A percentile compares a stretch with the other conserved stretches of the same genome.
Evolutionary conservation across 2,329 filamentous ascomycete genomes (phyloP).

Genomic region (Scolecobasidium constrictum): DNA sequence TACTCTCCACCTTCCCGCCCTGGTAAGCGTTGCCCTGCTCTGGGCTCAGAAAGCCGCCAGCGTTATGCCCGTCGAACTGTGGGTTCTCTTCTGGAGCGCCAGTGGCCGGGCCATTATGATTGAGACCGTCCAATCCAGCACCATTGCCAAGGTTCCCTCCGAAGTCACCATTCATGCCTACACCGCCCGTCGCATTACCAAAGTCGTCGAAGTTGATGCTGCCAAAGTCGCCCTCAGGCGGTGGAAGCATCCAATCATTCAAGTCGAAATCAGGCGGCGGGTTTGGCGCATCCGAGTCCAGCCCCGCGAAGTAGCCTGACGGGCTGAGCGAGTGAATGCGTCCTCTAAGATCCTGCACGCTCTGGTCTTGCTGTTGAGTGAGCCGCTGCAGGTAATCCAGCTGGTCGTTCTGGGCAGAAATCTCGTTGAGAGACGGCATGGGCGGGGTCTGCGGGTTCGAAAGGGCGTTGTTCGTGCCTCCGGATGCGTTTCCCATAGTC

Average conservation of each 20-base stretch:
- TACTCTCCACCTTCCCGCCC: slow-evolving; percentile 5
- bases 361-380: slow-evolving; percentile 66
- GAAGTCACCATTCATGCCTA: not conserved
- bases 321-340: slow-evolving; percentile 72
- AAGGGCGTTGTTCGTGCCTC: slow-evolving; percentile 28
- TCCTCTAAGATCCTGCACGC: slow-evolving; percentile 64
- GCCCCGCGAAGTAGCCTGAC: slow-evolving; percentile 64
- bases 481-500: slow-evolving; percentile 3
- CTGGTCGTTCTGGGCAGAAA: slow-evolving; percentile 51
- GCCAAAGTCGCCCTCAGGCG: slow-evolving; percentile 2
- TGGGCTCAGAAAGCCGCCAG: slow-evolving; percentile 3
- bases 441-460: slow-evolving; percentile 43
- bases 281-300: slow-evolving; percentile 28
- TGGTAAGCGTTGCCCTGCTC: not conserved
- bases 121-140: not conserved
- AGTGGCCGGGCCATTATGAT: not conserved
- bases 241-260: slow-evolving; percentile 8
- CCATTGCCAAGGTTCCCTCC: not conserved
- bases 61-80: not conserved
- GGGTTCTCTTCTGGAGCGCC: not conserved
- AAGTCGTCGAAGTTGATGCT: not conserved
- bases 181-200: too few species aligned
- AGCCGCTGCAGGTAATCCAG: slow-evolving; percentile 69
- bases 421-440: slow-evolving; percentile 47
- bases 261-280: slow-evolving; percentile 7